Conservation (phyloP, 768 basidiomycete genomes). For the Cyclocybe aegerita region DNA sequence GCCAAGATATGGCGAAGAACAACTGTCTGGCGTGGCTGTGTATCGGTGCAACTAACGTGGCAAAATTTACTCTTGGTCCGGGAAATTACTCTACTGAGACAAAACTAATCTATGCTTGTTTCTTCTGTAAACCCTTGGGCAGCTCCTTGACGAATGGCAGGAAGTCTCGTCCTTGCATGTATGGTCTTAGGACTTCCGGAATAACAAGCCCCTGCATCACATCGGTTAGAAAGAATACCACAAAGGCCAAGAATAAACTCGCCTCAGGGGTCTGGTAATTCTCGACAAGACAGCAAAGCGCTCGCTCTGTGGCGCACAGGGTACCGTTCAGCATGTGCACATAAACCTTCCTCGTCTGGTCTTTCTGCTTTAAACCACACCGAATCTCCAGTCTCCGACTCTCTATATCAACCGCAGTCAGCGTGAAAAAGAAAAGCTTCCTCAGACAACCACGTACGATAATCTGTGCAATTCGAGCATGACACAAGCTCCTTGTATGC, state of each 20-base stretch:
- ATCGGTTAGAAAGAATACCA: conserved; percentile 4
- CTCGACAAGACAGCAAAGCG: conserved; percentile 96
- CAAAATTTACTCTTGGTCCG: background rate
- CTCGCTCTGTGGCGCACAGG: conserved; percentile 94
- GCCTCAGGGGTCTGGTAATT: conserved; percentile 97
- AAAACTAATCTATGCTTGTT: conserved; percentile 40
- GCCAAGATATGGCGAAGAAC: background rate
- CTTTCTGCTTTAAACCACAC: conserved; percentile 88
- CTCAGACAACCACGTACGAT: conserved; percentile 64
- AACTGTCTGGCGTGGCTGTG: background rate
- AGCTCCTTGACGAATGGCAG: conserved; percentile 81
- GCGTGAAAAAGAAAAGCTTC: background rate
- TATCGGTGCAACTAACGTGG: conserved; percentile 8
- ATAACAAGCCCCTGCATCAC: conserved; percentile 78
- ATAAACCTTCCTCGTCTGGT: conserved; percentile 89
- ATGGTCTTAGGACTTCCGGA: conserved; percentile 87
- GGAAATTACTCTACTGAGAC: background rate
- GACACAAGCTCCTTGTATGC: conserved; percentile 97
- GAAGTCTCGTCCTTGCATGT: conserved; percentile 95
- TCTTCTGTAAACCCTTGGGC: conserved; percentile 77
- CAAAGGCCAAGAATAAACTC: conserved; percentile 24
- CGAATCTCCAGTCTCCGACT: conserved; percentile 90
- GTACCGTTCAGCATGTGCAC: conserved; percentile 99
- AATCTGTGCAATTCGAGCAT: conserved; percentile 98
- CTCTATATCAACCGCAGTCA: conserved; percentile 49